Conservation (phyloP, 1,139 yeast species). For the Debaryomycetaceae sp. region DNA sequence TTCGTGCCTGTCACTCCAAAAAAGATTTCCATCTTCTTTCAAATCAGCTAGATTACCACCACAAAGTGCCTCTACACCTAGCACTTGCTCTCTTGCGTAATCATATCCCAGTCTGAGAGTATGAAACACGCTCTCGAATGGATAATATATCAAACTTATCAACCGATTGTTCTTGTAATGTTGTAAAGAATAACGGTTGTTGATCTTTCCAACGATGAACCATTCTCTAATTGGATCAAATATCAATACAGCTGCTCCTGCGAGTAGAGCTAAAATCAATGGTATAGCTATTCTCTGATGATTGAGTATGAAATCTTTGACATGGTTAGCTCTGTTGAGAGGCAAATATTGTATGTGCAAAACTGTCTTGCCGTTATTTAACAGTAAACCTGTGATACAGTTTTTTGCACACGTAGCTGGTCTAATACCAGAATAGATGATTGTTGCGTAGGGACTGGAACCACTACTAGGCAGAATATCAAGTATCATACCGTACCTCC, state of each 20-base stretch:
- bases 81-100: constrained; percentile 21
- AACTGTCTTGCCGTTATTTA: constrained; percentile 51
- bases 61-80: not conserved
- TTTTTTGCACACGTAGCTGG: constrained; percentile 87
- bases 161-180: constrained; percentile 29
- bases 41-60: constrained; percentile 2
- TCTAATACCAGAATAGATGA: constrained; percentile 53
- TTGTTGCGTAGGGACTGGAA: constrained; percentile 43
- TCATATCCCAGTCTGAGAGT: constrained; percentile 30
- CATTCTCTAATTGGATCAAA: constrained; percentile 92
- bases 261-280: constrained; percentile 39
- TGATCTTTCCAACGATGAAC: constrained; percentile 70
- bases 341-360: constrained; percentile 75
- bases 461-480: constrained; percentile 58
- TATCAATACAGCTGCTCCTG: constrained; percentile 77
- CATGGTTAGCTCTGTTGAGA: constrained; percentile 44
- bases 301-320: constrained; percentile 57
- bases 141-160: constrained; percentile 24
- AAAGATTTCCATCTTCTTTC: constrained; percentile 22
- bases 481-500: constrained; percentile 81
- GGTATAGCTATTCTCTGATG: constrained; percentile 85
- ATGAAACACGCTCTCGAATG: constrained; percentile 19
- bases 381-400: constrained; percentile 75
- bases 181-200: constrained; percentile 41
- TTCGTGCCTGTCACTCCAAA: constrained; percentile 73